These are phyloP conservation scores for Beta lomatogona DNA, from an alignment of 179 eudicot genomes.

Conservation along the genomic window DNA sequence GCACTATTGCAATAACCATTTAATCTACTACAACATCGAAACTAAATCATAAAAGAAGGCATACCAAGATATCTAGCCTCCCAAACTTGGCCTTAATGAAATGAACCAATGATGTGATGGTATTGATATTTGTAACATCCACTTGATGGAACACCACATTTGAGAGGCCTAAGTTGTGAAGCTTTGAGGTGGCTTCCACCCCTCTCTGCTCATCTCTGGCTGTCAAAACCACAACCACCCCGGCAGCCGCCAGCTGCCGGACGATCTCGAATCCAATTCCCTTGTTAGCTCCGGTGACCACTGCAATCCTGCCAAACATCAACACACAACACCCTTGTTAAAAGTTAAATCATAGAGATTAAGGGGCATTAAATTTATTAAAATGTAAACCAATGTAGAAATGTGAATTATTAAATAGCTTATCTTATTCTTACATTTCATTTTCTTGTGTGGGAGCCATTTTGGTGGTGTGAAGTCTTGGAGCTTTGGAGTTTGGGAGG, in stretches of 20 bases:
- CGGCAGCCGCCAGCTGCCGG: conserved; percentile 27
- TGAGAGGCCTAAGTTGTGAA: conserved; percentile 20
- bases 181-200: conserved; percentile 21
- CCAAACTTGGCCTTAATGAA: conserved; percentile 29
- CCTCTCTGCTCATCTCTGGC: conserved; percentile 30
- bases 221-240: conserved; percentile 29
- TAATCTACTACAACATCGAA: neutral
- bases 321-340: neutral
- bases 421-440: conserved; percentile 12
- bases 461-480: neutral
- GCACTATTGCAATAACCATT: neutral
- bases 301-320: conserved; percentile 25
- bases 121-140: conserved; percentile 26
- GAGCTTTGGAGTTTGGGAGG: neutral
- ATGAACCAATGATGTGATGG: conserved; percentile 20
- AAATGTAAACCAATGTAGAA: neutral
- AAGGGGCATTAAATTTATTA: neutral
- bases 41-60: neutral
- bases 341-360: neutral
- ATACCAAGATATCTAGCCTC: conserved; percentile 35
- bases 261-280: conserved; percentile 30
- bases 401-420: neutral
- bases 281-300: conserved; percentile 36
- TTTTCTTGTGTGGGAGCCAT: conserved; percentile 16
- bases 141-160: conserved; percentile 33